Evolutionary conservation across 1,284 basidiomycete genomes (phyloP).

Genomic region (Trametes sp.): DNA sequence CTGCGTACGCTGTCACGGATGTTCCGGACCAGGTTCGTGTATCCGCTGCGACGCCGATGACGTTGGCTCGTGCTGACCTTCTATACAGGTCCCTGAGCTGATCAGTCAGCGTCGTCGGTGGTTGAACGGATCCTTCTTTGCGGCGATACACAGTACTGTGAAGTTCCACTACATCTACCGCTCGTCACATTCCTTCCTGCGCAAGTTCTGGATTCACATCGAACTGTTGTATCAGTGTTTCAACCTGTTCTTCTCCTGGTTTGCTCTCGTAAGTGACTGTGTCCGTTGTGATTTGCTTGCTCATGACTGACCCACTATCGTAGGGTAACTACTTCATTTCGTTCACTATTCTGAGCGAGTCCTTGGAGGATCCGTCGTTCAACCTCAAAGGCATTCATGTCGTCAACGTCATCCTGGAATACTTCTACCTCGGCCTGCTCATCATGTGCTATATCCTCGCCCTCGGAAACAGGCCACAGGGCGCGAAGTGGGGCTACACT

Average conservation of each 20-base stretch:
- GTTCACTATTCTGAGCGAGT: constrained; percentile 78
- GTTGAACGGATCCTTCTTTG: constrained; percentile 98
- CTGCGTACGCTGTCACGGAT: constrained; percentile 91
- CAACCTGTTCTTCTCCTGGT: constrained; percentile 94
- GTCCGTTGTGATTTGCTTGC: background rate
- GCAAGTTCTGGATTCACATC: constrained; percentile 95
- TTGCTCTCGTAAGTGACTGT: constrained; percentile 70
- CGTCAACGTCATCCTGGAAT: constrained; percentile 83
- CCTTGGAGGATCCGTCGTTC: constrained; percentile 72
- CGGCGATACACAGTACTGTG: constrained; percentile 87
- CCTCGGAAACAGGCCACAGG: constrained; percentile 93
- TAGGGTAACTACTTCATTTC: constrained; percentile 92
- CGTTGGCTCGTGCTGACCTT: constrained; percentile 1
- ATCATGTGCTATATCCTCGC: constrained; percentile 92
- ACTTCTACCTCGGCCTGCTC: constrained; percentile 88
- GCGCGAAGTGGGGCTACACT: constrained; percentile 85
- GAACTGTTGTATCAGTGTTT: constrained; percentile 93
- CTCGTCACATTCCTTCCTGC: constrained; percentile 81
- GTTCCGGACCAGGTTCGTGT: constrained; percentile 81
- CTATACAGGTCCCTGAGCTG: constrained; percentile 78
- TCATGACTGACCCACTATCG: background rate
- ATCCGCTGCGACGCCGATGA: background rate
- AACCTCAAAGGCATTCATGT: constrained; percentile 67
- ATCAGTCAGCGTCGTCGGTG: constrained; percentile 94
- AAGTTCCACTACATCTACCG: constrained; percentile 95